phyloP scores from a whole-genome alignment of 345 rosid genomes.

The Pistacia vera region DNA sequence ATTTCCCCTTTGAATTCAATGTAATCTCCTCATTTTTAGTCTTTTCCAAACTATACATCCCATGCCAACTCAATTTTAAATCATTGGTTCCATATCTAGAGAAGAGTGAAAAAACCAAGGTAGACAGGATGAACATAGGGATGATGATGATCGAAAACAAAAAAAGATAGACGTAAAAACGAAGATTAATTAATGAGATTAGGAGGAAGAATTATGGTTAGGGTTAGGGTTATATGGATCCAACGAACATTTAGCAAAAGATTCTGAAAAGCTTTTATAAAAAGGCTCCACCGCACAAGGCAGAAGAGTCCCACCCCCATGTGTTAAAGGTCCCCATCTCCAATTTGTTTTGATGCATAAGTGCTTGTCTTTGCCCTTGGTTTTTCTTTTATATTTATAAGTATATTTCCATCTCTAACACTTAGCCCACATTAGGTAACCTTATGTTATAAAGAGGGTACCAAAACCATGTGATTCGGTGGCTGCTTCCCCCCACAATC shows the following conservation, averaged over 20 bases:
- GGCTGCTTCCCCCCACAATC: conserved; percentile 36
- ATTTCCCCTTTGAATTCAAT: no score
- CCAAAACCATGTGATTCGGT: conserved; percentile 47
- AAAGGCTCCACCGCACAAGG: conserved; percentile 62
- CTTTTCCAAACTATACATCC: no score
- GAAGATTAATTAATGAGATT: no score
- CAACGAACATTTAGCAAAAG: conserved; percentile 58
- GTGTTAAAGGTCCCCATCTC: conserved; percentile 83
- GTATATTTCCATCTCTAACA: conserved; percentile 20
- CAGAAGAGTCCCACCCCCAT: conserved; percentile 56
- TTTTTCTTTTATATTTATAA: conserved; percentile 38
- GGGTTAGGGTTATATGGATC: conserved; percentile 35
- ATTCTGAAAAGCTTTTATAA: conserved; percentile 35
- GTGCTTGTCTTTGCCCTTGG: conserved; percentile 68
- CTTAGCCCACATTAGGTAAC: conserved; percentile 37
- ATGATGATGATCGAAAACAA: no score
- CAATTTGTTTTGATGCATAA: conserved; percentile 46
- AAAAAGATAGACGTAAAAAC: no score
- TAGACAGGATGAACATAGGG: no score
- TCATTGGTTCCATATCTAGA: no score
- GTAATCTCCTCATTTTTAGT: no score
- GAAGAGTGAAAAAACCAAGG: no score
- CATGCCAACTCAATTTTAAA: no score
- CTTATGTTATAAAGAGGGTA: conserved; percentile 24
- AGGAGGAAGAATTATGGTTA: no score